Evolutionary conservation across 2,329 filamentous ascomycete genomes (phyloP).

Genomic region (Fusarium pseudograminearum): DNA sequence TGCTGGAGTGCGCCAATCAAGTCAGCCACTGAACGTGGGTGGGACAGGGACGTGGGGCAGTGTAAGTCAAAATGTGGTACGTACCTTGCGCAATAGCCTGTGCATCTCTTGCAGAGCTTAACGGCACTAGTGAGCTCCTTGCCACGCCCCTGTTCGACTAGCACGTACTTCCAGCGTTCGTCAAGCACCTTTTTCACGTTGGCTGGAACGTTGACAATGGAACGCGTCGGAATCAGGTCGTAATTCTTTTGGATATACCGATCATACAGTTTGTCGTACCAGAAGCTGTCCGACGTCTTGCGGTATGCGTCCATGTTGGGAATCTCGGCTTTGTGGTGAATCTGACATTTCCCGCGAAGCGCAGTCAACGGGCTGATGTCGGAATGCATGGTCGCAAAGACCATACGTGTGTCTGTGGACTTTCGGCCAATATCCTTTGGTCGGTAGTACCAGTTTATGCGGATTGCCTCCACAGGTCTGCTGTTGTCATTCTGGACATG

Average conservation of each 20-base stretch:
- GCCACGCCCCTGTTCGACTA: constrained; percentile 91
- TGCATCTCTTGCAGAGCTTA: constrained; percentile 95
- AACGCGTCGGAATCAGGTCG: constrained; percentile 90
- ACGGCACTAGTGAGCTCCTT: constrained; percentile 97
- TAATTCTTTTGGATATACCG: constrained; percentile 98
- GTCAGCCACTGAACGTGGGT: constrained; percentile 43
- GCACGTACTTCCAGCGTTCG: constrained; percentile 95
- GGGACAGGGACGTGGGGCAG: constrained; percentile 34
- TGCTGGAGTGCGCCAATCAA: constrained; percentile 61
- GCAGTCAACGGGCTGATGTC: constrained; percentile 94
- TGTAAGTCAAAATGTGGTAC: constrained; percentile 47
- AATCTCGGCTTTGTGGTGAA: constrained; percentile 90
- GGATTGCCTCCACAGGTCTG: constrained; percentile 83
- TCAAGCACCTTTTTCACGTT: constrained; percentile 96
- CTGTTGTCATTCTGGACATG: constrained; percentile 80
- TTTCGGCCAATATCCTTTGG: constrained; percentile 96
- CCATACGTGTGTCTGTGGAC: constrained; percentile 87
- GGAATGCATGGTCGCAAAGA: constrained; percentile 98
- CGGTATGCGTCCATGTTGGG: constrained; percentile 84
- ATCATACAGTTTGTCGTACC: constrained; percentile 98
- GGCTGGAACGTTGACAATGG: constrained; percentile 95
- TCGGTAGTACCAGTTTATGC: constrained; percentile 98
- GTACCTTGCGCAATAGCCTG: constrained; percentile 90
- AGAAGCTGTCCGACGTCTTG: constrained; percentile 88
- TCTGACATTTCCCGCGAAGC: constrained; percentile 91